Evolutionary conservation across 1,284 basidiomycete species (phyloP), one percentile per base, ranked within the genome.

Genomic region (Melampsora medusae): DNA sequence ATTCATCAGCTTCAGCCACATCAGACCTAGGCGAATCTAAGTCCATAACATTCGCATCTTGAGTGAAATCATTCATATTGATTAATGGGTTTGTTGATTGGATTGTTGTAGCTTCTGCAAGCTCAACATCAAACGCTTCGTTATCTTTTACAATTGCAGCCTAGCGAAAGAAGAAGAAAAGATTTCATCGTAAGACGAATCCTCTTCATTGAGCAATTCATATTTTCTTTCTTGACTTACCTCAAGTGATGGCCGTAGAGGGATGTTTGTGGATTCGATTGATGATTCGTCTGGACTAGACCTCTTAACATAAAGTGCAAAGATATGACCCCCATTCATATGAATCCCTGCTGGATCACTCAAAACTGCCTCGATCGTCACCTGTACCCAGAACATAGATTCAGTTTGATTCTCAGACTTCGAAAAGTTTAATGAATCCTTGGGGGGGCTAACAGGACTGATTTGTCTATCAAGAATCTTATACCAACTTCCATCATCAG

Each of bases 301-400:
- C 48, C 64, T 53, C 4, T 56, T 25, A 16, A 64, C 67, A 33
- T 77, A 77, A 16, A 77, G 62, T 19, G 74, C 74, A 25, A 77
- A 77, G 25, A 77, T 69, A 48, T 77, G 74, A 31, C 74, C 74
- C 35, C 67, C 65, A 38, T 77, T 69, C 67, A 77, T 69, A 22
- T 77, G 74, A 4, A 69, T 25, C 19, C 74, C 74, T 19, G 74
- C 74, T 25, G 74, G 67, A 42, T 77, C 74, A 46, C 56, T 68
- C n/a, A 77, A 62, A 38, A 69, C 74, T 4, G 48, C 69, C n/a
- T 77, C 74, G 33, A 69, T 35, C 6, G 74, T 62, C 17, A 69
- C 67, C 74, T 77, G 48, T 38, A 68, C n/a, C 4, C 28, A 61
- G 7, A 22, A 61, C 12, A 64, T 2, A 12, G 25, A 64, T 0